A percentile compares a stretch with the other conserved stretches of the same genome.
Conservation (phyloP, 331 rosid genomes). For the Telfairia occidentalis region DNA sequence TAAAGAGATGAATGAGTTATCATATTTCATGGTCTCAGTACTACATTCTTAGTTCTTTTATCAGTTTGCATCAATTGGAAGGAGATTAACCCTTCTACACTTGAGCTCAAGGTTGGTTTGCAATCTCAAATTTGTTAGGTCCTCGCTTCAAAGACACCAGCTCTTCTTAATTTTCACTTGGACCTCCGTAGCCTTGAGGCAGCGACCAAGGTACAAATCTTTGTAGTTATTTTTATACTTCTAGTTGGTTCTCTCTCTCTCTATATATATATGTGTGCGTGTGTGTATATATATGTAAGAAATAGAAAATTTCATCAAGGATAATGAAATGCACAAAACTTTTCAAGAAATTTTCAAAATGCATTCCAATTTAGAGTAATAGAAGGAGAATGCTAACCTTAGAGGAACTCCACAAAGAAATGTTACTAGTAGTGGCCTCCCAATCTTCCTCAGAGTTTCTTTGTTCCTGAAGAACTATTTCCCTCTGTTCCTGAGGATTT, state of each 20-base stretch:
- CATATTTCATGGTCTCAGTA: background rate
- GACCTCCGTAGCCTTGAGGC: conserved; percentile 79
- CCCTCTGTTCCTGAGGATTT: background rate
- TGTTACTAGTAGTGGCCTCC: background rate
- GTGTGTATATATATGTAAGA: background rate
- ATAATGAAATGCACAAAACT: background rate
- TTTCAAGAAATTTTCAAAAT: background rate
- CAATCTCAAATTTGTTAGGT: conserved; percentile 28
- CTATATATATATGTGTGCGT: too few relatives aligned
- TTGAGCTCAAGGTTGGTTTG: background rate
- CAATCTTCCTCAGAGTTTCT: background rate
- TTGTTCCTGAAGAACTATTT: background rate
- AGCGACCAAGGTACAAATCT: conserved; percentile 60
- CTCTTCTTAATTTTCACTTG: conserved; percentile 70
- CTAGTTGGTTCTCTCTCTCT: background rate
- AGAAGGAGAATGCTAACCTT: background rate
- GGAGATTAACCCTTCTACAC: background rate
- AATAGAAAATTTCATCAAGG: background rate
- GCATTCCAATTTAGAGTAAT: background rate
- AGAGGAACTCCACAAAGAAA: background rate
- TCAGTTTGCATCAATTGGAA: background rate
- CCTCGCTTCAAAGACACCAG: conserved; percentile 70
- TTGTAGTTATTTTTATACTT: background rate
- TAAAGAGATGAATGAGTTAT: conserved; percentile 7
- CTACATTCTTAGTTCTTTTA: background rate